Evolutionary conservation across 176 grass and related monocot species (phyloP).

Genomic region (Oryza officinalis): DNA sequence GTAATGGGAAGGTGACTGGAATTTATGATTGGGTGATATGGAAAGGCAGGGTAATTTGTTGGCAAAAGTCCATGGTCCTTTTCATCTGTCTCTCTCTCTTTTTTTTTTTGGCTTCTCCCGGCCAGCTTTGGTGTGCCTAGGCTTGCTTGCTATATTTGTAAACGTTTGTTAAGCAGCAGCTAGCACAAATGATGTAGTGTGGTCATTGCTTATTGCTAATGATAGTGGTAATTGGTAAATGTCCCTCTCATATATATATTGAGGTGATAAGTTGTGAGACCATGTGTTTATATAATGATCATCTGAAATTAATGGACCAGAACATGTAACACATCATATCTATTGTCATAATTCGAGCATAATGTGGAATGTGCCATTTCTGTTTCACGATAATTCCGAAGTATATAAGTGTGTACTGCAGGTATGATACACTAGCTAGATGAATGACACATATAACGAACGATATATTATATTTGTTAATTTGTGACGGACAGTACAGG

Average conservation of each 20-base stretch:
- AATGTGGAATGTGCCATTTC: background rate
- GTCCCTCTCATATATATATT: background rate
- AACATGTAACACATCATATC: background rate
- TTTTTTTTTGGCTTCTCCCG: background rate
- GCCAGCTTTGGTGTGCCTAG: background rate
- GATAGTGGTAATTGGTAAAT: background rate
- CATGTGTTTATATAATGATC: background rate
- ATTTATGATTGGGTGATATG: slow-evolving; percentile 34
- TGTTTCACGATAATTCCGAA: background rate
- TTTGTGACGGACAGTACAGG: too few species aligned
- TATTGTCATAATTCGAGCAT: background rate
- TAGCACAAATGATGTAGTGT: background rate
- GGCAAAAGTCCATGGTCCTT: background rate
- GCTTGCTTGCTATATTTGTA: background rate
- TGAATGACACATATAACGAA: too few species aligned
- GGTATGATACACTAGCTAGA: too few species aligned
- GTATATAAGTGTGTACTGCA: background rate
- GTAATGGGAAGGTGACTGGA: slow-evolving; percentile 45
- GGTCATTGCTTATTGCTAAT: background rate
- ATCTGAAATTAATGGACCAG: background rate
- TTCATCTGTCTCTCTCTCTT: background rate
- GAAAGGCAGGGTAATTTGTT: slow-evolving; percentile 23
- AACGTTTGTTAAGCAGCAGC: background rate
- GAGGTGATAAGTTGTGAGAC: background rate
- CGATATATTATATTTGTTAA: too few species aligned